These are phyloP conservation scores for Aspergillus ellipticus DNA, from an alignment of 495 filamentous ascomycete genomes.

Conservation along the genomic window DNA sequence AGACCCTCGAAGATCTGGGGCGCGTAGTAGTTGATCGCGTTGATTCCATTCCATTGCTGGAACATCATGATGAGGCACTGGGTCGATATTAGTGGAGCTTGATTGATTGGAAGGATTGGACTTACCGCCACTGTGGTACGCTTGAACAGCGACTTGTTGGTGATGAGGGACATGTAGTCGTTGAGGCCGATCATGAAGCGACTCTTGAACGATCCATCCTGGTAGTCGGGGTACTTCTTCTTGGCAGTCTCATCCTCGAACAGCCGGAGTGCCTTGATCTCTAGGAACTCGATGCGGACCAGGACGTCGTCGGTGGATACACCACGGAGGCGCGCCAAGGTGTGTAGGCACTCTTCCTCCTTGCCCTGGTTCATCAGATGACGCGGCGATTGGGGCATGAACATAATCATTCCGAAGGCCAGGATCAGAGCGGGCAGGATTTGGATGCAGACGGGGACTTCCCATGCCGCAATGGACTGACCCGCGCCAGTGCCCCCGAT, in stretches of 20 bases:
- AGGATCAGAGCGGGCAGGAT: constrained; percentile 40
- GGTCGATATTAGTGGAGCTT: neutral
- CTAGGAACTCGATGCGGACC: constrained; percentile 71
- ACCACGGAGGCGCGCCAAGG: constrained; percentile 64
- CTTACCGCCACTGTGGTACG: constrained; percentile 34
- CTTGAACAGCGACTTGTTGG: constrained; percentile 35
- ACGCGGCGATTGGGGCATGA: constrained; percentile 80
- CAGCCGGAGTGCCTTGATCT: constrained; percentile 71
- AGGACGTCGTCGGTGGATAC: constrained; percentile 40
- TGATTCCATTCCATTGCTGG: constrained; percentile 65
- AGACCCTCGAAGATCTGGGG: constrained; percentile 39
- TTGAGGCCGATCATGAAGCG: constrained; percentile 28
- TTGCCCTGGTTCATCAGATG: constrained; percentile 68
- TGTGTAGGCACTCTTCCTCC: constrained; percentile 58
- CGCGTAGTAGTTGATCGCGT: constrained; percentile 59
- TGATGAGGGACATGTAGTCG: constrained; percentile 32
- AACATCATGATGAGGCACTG: constrained; percentile 42
- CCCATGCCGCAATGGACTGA: constrained; percentile 44
- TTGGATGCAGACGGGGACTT: constrained; percentile 43
- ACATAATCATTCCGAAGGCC: constrained; percentile 47
- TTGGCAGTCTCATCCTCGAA: constrained; percentile 70
- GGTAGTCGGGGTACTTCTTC: constrained; percentile 60
- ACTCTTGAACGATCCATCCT: constrained; percentile 36
- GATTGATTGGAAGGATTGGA: neutral
- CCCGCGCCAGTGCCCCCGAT: constrained; percentile 40